Evolutionary conservation across 2,329 filamentous ascomycete species (phyloP), one percentile per base, ranked within the genome.

Genomic region (Pseudohalonectria lignicola): DNA sequence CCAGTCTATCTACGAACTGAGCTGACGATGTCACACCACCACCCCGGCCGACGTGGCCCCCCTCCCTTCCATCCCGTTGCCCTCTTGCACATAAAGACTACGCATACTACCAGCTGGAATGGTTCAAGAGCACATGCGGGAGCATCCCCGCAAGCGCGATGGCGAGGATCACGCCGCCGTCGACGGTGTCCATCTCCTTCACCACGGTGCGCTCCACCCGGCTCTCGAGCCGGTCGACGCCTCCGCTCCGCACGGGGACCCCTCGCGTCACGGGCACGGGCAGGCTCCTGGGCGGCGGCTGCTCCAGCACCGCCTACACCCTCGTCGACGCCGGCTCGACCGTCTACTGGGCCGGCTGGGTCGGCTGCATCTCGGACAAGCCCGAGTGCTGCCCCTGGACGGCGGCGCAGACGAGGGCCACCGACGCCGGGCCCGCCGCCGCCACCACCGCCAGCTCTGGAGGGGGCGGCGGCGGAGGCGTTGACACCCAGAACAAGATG

Each of bases 371-470:
- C 38, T 43, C 39, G 16, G 43, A 52, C 41, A 34, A 45, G 13
- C 52, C 50, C 5, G 45, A 53, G 28, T 53, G 52, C 34, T 53
- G 52, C 10, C 52, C 51, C 5, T 54, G 47, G 47, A 41, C 44
- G 10, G 49, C 47, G 2, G 43, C 43, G 17, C 44, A 44, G 2
- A 37, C 28, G 1, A 41, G 42, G 10, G 23, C 34, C 21, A 20
- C 40, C n/a, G 36, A 18, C 8, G 42, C 44, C 11, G 23, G 40
- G 40, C 43, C 3, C n/a, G n/a, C n/a, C n/a, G n/a, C n/a, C n/a
- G n/a, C n/a, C n/a, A 39, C 33, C 28, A 37, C 29, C 5, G 20
- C 39, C 16, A 31, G 40, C 16, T n/a, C 30, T 11, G 18, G 34
- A 9, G 20, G 5, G 34, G 16, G 29, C 12, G 35, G 31, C 10